Percentiles rank a stretch among this genome's conserved stretches.
These are phyloP conservation scores for Cyberlindnera japonica DNA, from an alignment of 805 yeast species.

Conservation along the genomic window DNA sequence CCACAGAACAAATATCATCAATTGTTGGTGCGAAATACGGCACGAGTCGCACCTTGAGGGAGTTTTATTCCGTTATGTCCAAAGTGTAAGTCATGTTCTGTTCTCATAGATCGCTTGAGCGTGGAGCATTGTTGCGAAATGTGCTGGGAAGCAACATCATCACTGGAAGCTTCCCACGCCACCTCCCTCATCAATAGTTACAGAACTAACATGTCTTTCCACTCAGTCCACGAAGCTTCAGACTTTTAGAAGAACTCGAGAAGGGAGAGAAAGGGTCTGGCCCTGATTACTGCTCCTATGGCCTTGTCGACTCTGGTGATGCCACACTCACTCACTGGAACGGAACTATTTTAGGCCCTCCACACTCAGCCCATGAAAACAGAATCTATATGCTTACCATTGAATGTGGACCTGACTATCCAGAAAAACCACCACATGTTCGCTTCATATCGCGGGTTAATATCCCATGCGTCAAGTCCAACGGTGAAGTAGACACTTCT, in stretches of 20 bases:
- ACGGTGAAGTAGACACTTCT: constrained; percentile 51
- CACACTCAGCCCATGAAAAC: constrained; percentile 86
- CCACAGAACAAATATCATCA: too few relatives aligned
- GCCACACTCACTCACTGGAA: constrained; percentile 95
- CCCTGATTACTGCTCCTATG: constrained; percentile 95
- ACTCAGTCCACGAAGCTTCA: constrained; percentile 83
- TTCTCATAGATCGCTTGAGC: too few relatives aligned
- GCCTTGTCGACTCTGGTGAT: constrained; percentile 85
- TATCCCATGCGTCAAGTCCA: constrained; percentile 75
- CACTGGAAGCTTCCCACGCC: not conserved
- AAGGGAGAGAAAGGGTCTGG: constrained; percentile 98
- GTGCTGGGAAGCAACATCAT: not conserved
- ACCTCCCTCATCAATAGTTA: not conserved
- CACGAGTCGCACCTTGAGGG: too few relatives aligned
- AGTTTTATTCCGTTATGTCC: too few relatives aligned
- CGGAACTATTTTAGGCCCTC: constrained; percentile 97
- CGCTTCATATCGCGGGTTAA: constrained; percentile 80
- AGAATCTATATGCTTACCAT: constrained; percentile 83
- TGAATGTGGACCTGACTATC: constrained; percentile 80
- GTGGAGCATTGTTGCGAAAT: too few relatives aligned
- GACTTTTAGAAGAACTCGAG: constrained; percentile 92
- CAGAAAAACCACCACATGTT: constrained; percentile 84
- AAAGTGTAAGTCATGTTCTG: not conserved
- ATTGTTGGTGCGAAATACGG: too few relatives aligned
- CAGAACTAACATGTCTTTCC: constrained; percentile 1